Evolutionary conservation across 2,329 filamentous ascomycete species (phyloP).

Genomic region (Nannizziopsis barbatae): DNA sequence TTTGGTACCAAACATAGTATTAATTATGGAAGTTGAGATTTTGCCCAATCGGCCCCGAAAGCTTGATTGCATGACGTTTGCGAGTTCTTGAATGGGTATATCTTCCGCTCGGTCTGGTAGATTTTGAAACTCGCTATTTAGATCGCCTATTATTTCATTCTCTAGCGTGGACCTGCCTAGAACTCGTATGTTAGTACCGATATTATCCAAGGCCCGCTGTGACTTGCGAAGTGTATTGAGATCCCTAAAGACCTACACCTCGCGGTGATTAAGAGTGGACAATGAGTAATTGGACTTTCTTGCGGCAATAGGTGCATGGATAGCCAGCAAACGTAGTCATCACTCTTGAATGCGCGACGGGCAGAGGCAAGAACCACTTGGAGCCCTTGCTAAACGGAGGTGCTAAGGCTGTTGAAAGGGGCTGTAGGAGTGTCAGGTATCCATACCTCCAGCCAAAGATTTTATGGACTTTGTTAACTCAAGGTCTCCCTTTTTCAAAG

Average conservation of each 20-base stretch:
- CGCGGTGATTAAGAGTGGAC: too few species aligned
- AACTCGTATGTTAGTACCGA: background rate
- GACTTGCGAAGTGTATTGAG: too few species aligned
- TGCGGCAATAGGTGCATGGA: too few species aligned
- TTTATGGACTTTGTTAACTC: slow-evolving; percentile 25
- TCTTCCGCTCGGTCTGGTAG: slow-evolving; percentile 34
- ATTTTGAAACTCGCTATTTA: slow-evolving; percentile 32
- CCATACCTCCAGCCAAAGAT: slow-evolving; percentile 23
- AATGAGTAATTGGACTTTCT: too few species aligned
- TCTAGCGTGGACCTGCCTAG: slow-evolving; percentile 35
- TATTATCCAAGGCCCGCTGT: background rate
- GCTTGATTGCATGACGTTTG: slow-evolving; percentile 20
- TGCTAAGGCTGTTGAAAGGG: too few species aligned
- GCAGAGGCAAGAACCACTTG: too few species aligned
- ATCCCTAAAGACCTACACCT: too few species aligned
- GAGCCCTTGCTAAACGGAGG: background rate
- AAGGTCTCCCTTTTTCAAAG: slow-evolving; percentile 24
- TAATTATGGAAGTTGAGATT: slow-evolving; percentile 22
- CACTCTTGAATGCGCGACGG: too few species aligned
- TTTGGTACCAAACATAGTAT: slow-evolving; percentile 22
- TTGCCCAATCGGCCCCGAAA: slow-evolving; percentile 27
- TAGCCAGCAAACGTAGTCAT: too few species aligned
- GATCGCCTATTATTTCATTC: slow-evolving; percentile 37
- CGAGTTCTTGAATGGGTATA: slow-evolving; percentile 26
- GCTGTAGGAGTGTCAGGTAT: background rate